A percentile compares a stretch with the other conserved stretches of the same genome.
Evolutionary conservation across 768 basidiomycete genomes (phyloP).

Genomic region (Boletus rufocinnamomeus): DNA sequence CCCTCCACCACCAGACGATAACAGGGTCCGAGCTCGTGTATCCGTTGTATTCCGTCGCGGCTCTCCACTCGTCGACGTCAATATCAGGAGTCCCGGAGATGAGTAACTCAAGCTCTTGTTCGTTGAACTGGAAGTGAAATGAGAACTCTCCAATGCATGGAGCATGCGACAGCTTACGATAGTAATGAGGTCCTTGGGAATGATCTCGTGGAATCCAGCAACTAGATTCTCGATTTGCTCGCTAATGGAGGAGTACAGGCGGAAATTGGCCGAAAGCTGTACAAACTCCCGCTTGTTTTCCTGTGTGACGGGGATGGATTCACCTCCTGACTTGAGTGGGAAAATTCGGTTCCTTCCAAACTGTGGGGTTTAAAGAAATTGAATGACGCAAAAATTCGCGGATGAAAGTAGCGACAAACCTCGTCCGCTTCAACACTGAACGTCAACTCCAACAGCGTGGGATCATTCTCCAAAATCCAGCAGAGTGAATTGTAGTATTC

Average conservation of each 20-base stretch:
- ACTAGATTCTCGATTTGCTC: constrained; percentile 92
- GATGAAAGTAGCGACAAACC: constrained; percentile 37
- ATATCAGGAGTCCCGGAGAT: constrained; percentile 99
- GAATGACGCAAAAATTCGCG: background rate
- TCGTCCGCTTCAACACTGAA: constrained; percentile 98
- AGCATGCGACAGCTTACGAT: constrained; percentile 59
- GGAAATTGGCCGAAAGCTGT: constrained; percentile 91
- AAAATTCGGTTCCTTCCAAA: constrained; percentile 92
- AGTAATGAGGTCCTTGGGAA: constrained; percentile 92
- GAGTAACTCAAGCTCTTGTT: constrained; percentile 89
- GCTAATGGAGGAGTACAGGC: constrained; percentile 90
- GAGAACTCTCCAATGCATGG: background rate
- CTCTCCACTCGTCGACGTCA: constrained; percentile 96
- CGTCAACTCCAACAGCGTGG: constrained; percentile 79
- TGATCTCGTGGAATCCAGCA: constrained; percentile 94
- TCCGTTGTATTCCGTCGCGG: constrained; percentile 88
- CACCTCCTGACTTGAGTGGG: constrained; percentile 83
- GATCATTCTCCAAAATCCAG: constrained; percentile 98
- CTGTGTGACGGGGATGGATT: constrained; percentile 83
- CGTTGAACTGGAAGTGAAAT: constrained; percentile 69
- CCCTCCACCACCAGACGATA: constrained; percentile 99
- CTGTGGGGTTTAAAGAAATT: constrained; percentile 37
- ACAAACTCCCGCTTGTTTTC: constrained; percentile 98
- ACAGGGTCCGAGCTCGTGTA: constrained; percentile 90
- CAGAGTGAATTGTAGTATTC: constrained; percentile 97